These are phyloP conservation scores for Rheum nobile DNA, from an alignment of 148 eudicot species.

Conservation along the genomic window DNA sequence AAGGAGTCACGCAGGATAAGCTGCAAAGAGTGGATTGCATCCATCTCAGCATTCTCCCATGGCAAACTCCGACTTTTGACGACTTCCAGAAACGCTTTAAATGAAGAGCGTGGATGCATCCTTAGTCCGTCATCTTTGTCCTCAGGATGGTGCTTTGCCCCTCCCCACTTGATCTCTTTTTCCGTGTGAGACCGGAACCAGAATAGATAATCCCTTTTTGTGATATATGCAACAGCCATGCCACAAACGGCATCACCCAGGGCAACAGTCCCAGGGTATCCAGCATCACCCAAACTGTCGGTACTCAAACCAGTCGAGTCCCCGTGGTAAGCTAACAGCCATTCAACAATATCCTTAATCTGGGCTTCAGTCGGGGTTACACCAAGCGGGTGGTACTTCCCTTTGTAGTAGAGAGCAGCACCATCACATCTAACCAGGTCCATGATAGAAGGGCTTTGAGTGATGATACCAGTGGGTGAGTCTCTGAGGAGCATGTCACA, in stretches of 20 bases:
- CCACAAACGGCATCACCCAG: conserved; percentile 90
- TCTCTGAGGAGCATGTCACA: conserved; percentile 94
- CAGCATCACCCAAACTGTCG: conserved; percentile 80
- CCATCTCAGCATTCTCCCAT: conserved; percentile 95
- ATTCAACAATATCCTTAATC: conserved; percentile 70
- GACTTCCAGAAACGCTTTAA: conserved; percentile 78
- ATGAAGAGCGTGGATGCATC: conserved; percentile 94
- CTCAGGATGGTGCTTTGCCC: conserved; percentile 86
- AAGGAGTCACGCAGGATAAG: conserved; percentile 76
- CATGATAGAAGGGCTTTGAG: conserved; percentile 84
- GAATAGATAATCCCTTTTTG: conserved; percentile 64
- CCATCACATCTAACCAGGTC: conserved; percentile 94
- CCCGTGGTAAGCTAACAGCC: conserved; percentile 59
- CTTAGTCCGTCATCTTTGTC: conserved; percentile 77
- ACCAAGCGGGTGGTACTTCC: conserved; percentile 64
- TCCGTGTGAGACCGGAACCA: conserved; percentile 90
- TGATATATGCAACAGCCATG: conserved; percentile 91
- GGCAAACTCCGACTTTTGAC: conserved; percentile 78
- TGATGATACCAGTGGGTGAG: conserved; percentile 72
- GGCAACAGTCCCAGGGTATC: conserved; percentile 69
- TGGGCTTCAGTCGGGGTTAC: conserved; percentile 81
- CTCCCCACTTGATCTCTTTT: conserved; percentile 96
- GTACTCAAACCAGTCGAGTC: conserved; percentile 94
- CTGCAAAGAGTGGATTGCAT: conserved; percentile 93
- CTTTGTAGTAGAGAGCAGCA: conserved; percentile 68